phyloP scores from a whole-genome alignment of 179 eudicot genomes.

The Actinidia chinensis region DNA sequence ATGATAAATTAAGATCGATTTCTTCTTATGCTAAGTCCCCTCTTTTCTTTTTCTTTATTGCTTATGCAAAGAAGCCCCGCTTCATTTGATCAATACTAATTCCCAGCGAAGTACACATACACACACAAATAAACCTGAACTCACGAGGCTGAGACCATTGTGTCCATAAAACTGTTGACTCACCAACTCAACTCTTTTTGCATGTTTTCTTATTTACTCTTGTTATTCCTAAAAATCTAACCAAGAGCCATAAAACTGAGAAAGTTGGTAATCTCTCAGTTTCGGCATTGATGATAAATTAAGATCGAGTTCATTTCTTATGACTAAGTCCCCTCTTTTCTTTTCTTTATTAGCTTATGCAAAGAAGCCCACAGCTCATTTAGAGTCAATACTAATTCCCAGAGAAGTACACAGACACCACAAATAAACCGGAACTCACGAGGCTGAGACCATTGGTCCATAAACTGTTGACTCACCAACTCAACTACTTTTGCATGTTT shows the following conservation, averaged over 20 bases:
- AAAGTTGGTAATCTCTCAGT: neutral
- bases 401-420: neutral
- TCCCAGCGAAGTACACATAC: neutral
- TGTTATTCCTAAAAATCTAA: neutral
- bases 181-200: neutral
- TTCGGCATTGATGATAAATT: neutral
- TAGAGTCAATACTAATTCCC: neutral
- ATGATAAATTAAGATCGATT: neutral
- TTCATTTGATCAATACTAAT: neutral
- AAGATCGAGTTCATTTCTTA: neutral
- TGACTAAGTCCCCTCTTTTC: neutral
- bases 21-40: neutral
- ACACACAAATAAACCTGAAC: neutral
- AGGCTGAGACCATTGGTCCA: neutral
- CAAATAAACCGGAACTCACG: neutral
- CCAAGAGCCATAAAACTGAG: neutral
- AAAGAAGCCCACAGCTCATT: neutral
- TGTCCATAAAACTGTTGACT: neutral
- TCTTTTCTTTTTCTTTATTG: neutral
- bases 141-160: neutral
- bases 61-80: neutral
- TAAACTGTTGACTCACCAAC: neutral
- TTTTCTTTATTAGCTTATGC: conserved; percentile 11
- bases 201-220: neutral
- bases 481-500: neutral